Conservation (phyloP, 495 filamentous ascomycete genomes). For the Penicillium canariense region DNA sequence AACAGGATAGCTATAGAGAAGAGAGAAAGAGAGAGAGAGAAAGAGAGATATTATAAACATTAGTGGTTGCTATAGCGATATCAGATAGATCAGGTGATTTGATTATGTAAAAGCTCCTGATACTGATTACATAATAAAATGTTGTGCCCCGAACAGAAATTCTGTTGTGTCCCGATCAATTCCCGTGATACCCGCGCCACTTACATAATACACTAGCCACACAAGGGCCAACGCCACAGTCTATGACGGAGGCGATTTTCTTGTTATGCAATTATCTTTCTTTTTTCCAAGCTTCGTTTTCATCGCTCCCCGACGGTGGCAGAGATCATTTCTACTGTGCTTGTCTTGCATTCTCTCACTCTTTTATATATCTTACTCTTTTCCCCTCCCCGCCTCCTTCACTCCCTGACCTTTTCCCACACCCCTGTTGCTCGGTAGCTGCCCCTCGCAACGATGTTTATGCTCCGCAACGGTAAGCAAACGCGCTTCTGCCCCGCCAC, state of each 20-base stretch:
- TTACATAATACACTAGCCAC: conserved; percentile 24
- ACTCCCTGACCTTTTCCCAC: conserved; percentile 1
- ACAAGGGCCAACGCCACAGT: conserved; percentile 20
- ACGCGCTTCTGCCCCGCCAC: conserved; percentile 30
- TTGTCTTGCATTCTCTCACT: background rate
- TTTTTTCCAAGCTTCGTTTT: conserved; percentile 9
- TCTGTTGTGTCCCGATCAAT: too few species aligned
- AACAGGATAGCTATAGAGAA: too few species aligned
- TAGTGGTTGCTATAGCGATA: too few species aligned
- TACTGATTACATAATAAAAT: too few species aligned
- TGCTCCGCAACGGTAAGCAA: conserved; percentile 65
- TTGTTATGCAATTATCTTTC: conserved; percentile 17
- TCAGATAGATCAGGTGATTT: too few species aligned
- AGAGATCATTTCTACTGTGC: background rate
- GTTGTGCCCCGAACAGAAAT: too few species aligned
- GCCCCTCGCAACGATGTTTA: conserved; percentile 59
- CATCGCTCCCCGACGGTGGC: conserved; percentile 7
- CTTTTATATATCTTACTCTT: background rate
- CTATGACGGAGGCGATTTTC: conserved; percentile 32
- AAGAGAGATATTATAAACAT: too few species aligned
- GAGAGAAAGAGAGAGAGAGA: too few species aligned
- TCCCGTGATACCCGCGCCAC: background rate
- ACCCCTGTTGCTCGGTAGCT: conserved; percentile 29
- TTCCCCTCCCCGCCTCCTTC: conserved; percentile 5
- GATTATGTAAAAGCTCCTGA: too few species aligned